These are phyloP conservation scores for Tanozyma kutaoensis DNA, from an alignment of 805 yeast species.

Conservation along the genomic window DNA sequence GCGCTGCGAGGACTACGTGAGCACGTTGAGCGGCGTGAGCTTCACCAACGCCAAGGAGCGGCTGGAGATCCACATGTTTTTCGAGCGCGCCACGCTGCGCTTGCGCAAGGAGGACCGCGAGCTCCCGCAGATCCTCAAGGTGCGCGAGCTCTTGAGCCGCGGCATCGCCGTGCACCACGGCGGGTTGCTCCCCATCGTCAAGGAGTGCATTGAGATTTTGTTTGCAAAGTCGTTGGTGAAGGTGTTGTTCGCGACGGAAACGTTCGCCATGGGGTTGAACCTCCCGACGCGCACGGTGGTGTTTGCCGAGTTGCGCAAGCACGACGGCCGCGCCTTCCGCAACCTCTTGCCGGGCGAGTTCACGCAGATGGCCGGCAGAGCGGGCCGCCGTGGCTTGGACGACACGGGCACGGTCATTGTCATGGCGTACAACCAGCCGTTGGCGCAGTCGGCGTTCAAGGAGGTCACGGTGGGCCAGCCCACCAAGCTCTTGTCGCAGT, in stretches of 20 bases:
- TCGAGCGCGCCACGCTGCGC: constrained; percentile 79
- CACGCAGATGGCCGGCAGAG: constrained; percentile 98
- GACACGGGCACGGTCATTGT: constrained; percentile 88
- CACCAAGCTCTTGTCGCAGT: constrained; percentile 82
- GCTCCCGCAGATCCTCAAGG: constrained; percentile 77
- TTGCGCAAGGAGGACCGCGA: constrained; percentile 86
- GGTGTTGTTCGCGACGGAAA: constrained; percentile 92
- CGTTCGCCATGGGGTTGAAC: constrained; percentile 97
- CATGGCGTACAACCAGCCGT: constrained; percentile 66
- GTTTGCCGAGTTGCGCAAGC: constrained; percentile 73
- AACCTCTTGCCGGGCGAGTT: constrained; percentile 89
- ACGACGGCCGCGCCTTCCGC: constrained; percentile 79
- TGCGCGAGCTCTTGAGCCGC: constrained; percentile 71
- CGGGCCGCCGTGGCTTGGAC: constrained; percentile 95
- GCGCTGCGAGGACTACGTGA: constrained; percentile 88
- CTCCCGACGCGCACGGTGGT: constrained; percentile 95
- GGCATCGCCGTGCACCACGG: constrained; percentile 97
- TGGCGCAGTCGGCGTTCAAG: constrained; percentile 46
- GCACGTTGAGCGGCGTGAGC: constrained; percentile 56
- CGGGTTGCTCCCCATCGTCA: constrained; percentile 84
- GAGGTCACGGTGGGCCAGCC: constrained; percentile 82
- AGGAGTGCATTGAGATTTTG: constrained; percentile 84
- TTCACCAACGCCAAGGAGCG: constrained; percentile 77
- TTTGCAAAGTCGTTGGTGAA: constrained; percentile 80
- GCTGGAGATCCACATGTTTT: constrained; percentile 86